phyloP scores from a whole-genome alignment of 116 monocot genomes.

The Phalaenopsis hybrid region DNA sequence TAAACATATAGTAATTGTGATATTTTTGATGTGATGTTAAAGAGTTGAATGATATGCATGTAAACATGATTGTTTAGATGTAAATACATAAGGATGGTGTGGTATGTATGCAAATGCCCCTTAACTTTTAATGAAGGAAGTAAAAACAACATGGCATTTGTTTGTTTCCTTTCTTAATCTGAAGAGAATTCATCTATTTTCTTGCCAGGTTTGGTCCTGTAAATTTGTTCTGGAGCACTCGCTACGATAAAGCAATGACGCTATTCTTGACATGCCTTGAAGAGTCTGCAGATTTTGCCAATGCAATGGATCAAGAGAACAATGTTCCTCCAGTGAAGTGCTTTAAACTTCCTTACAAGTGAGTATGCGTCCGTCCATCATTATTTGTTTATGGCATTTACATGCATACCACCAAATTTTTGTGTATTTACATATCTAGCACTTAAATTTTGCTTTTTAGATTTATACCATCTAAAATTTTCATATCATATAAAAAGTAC shows the following conservation, averaged over 20 bases:
- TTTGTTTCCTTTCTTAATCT: neutral
- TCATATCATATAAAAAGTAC: too few species aligned
- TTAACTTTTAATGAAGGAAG: too few species aligned
- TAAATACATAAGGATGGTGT: too few species aligned
- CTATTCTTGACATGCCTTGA: slow-evolving; percentile 88
- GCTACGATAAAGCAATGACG: slow-evolving; percentile 96
- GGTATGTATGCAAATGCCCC: too few species aligned
- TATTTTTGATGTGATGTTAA: too few species aligned
- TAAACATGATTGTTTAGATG: too few species aligned
- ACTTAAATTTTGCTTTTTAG: too few species aligned
- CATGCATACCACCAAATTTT: neutral
- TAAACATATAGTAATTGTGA: too few species aligned
- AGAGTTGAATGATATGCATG: too few species aligned
- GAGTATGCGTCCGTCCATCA: slow-evolving; percentile 19
- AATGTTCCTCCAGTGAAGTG: slow-evolving; percentile 83
- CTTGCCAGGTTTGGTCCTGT: slow-evolving; percentile 85
- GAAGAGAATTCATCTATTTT: neutral
- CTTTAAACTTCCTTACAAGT: slow-evolving; percentile 94
- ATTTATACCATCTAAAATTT: too few species aligned
- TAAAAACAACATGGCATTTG: too few species aligned
- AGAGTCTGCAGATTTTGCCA: slow-evolving; percentile 90
- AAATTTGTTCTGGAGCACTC: slow-evolving; percentile 96
- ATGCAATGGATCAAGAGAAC: slow-evolving; percentile 69
- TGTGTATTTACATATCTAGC: too few species aligned
- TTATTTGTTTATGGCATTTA: neutral